Base-by-base conservation (phyloP, 2,329 filamentous ascomycete species). In the Grosmannia huntii region DNA sequence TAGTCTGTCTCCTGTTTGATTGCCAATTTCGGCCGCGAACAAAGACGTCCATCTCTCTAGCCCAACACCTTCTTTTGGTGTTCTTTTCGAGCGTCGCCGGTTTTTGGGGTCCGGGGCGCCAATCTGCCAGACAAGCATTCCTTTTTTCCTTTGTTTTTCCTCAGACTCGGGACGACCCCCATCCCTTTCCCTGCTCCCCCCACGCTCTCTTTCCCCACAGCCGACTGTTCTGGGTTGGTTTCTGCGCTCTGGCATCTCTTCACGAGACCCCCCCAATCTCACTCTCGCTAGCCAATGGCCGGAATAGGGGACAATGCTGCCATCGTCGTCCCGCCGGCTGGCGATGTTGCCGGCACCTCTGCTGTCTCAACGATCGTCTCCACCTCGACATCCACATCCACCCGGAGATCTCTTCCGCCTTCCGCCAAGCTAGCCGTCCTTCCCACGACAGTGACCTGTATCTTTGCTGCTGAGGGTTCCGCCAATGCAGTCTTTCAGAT, bases 401-500 rank as follows among this genome's bases (percentile, higher is more conserved):
- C 36, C 36, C 36, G 36, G 36, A 14, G 12, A 14, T 16, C 12
- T 4, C 14, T 38, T 38, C 36, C 25, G 16, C 50, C 31, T 16
- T 27, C 31, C 28, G 36, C 33, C 53, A 38, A 53, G 19, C 19
- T 59, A 5, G 41, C n/a, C 14, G 55, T 57, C 12, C 49, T 61
- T 28, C 57, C 59, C 1, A 11, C 36, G 3, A 27, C 19, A 2
- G 38, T 44, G 63, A 64, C 54, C 72, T 81, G 53, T 41, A 55
- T 16, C 21, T 60, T 59, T 59, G 70, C 82, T 23, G 79, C 77
- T 21, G 88, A 92, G 70, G 88, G 88, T 23, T 84, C 86, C 28
- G 87, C 88, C 56, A 91, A 92, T 68, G 78, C 86, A 55, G 84
- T 91, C 62, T 90, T 88, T 66, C 54, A 46, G 53, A 25, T 55